A percentile compares a stretch with the other conserved stretches of the same genome.
phyloP scores from a whole-genome alignment of 108 stramenopile genomes.

The Nitzschia sp. region DNA sequence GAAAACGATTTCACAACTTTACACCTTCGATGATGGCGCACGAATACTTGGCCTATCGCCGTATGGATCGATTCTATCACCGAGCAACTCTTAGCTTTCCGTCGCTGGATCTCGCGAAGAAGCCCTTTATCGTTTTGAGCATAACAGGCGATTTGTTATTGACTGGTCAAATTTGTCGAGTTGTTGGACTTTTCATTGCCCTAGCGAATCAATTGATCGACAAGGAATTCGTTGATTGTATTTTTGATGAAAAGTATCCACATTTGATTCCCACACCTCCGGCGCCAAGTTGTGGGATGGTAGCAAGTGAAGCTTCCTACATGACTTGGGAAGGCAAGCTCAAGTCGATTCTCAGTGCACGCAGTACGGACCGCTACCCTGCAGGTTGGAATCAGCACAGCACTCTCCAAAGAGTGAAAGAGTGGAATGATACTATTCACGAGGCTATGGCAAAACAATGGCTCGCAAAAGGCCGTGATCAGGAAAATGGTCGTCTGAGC shows the following conservation, averaged over 20 bases:
- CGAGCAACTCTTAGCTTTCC: slow-evolving; percentile 60
- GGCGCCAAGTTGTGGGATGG: slow-evolving; percentile 51
- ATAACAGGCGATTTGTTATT: slow-evolving; percentile 74
- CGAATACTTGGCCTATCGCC: slow-evolving; percentile 64
- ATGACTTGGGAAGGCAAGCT: slow-evolving; percentile 70
- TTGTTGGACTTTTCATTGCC: slow-evolving; percentile 72
- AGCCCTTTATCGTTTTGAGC: slow-evolving; percentile 69
- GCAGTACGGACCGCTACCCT: slow-evolving; percentile 41
- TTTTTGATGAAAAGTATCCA: slow-evolving; percentile 80
- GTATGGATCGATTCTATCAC: slow-evolving; percentile 77
- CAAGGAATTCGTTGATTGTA: slow-evolving; percentile 70
- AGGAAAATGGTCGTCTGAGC: slow-evolving; percentile 46
- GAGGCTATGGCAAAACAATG: slow-evolving; percentile 47
- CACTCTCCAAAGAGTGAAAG: slow-evolving; percentile 44
- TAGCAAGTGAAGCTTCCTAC: slow-evolving; percentile 61
- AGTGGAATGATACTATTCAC: slow-evolving; percentile 56
- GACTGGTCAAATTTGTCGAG: slow-evolving; percentile 58
- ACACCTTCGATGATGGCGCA: slow-evolving; percentile 62
- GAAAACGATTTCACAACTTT: slow-evolving; percentile 83
- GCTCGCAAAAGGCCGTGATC: slow-evolving; percentile 47
- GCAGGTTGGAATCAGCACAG: slow-evolving; percentile 63
- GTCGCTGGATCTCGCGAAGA: slow-evolving; percentile 1
- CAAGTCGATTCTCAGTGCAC: slow-evolving; percentile 59
- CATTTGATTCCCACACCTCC: slow-evolving; percentile 73
- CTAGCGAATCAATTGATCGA: slow-evolving; percentile 63